Conservation (phyloP, 2,329 filamentous ascomycete genomes). For the Fusarium dlaminii region DNA sequence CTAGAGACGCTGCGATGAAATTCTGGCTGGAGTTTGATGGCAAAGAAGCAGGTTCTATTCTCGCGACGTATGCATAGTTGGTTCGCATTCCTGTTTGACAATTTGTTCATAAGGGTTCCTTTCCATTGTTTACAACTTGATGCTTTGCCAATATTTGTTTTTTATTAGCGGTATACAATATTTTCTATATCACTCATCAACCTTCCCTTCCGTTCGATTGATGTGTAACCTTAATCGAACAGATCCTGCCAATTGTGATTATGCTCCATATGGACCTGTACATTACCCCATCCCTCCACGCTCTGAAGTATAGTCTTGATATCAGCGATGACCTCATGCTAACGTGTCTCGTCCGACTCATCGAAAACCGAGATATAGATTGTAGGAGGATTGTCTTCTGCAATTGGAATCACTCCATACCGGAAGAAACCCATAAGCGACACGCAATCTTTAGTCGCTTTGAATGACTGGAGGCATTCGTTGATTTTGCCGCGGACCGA, state of each 20-base stretch:
- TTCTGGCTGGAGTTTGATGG: not conserved
- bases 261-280: not conserved
- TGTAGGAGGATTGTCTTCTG: not conserved
- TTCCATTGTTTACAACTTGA: no score
- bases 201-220: not conserved
- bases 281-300: not conserved
- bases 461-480: not conserved
- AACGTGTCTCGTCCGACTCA: not conserved
- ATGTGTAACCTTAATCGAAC: fast-evolving
- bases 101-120: not conserved
- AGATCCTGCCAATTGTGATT: not conserved
- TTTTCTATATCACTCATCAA: no score
- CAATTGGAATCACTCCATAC: not conserved
- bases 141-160: no score
- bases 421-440: no score
- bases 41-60: not conserved
- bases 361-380: not conserved
- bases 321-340: not conserved
- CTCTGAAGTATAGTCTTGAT: not conserved
- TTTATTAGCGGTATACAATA: no score
- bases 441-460: not conserved
- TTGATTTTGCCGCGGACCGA: not conserved
- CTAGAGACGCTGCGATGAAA: not conserved
- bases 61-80: not conserved
- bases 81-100: not conserved